Conservation (phyloP, 2,329 filamentous ascomycete genomes). For the Graphilbum fragrans region DNA sequence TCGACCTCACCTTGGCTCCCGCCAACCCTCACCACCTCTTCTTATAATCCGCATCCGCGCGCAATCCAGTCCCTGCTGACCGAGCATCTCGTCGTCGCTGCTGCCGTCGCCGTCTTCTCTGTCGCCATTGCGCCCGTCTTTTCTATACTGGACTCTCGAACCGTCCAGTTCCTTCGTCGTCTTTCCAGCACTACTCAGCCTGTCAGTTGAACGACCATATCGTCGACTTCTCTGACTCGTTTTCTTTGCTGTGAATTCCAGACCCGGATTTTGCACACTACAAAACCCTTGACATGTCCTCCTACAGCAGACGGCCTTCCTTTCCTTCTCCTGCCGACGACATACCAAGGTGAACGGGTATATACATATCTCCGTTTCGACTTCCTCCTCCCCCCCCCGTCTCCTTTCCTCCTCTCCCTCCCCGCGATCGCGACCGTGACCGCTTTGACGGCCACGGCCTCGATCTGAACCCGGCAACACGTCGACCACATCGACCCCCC, state of each 20-base stretch:
- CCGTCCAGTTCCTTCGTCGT: background rate
- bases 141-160: too few relatives aligned
- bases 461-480: constrained; percentile 10
- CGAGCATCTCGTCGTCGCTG: background rate
- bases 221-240: background rate
- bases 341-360: constrained; percentile 49
- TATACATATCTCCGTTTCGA: constrained; percentile 14
- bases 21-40: background rate
- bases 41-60: background rate
- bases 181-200: too few relatives aligned
- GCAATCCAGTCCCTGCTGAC: background rate
- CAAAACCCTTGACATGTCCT: constrained; percentile 39
- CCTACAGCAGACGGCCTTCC: constrained; percentile 39
- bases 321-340: constrained; percentile 46
- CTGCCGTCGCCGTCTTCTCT: too few relatives aligned
- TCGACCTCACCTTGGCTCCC: background rate
- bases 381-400: background rate
- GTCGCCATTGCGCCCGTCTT: too few relatives aligned
- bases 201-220: too few relatives aligned
- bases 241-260: background rate
- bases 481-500: constrained; percentile 8
- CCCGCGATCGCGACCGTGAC: constrained; percentile 11
- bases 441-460: constrained; percentile 11
- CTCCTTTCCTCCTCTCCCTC: background rate
- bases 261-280: constrained; percentile 2